Evolutionary conservation across 352 stramenopile species (phyloP).

Genomic region (Phytophthora multivora): DNA sequence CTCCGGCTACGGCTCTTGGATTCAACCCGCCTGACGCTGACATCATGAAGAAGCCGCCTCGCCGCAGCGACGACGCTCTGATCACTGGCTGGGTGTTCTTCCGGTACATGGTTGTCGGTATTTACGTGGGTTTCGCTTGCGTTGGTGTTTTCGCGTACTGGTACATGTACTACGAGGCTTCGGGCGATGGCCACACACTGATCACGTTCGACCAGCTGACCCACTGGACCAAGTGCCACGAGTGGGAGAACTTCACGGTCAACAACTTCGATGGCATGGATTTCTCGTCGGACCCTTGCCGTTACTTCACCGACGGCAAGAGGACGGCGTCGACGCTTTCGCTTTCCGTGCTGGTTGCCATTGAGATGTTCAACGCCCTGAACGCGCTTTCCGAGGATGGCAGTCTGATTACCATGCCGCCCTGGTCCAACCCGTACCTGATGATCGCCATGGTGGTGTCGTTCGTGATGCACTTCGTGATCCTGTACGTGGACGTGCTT

Average conservation of each 20-base stretch:
- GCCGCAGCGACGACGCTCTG: conserved; percentile 96
- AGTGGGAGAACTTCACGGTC: conserved; percentile 92
- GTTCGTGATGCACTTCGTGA: conserved; percentile 94
- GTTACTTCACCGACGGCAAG: conserved; percentile 94
- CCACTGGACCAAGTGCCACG: conserved; percentile 90
- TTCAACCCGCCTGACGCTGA: conserved; percentile 99
- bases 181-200: conserved; percentile 91
- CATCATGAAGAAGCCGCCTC: conserved; percentile 97
- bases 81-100: conserved; percentile 98
- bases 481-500: conserved; percentile 94
- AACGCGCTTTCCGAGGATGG: conserved; percentile 94
- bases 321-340: conserved; percentile 92
- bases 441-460: conserved; percentile 93
- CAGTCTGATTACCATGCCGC: conserved; percentile 92
- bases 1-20: conserved; percentile 96
- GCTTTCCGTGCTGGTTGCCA: conserved; percentile 93
- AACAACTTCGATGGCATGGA: conserved; percentile 92
- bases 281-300: conserved; percentile 90
- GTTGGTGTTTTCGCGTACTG: conserved; percentile 94
- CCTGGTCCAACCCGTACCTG: conserved; percentile 94
- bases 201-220: conserved; percentile 91
- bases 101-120: conserved; percentile 96
- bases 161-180: conserved; percentile 93
- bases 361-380: conserved; percentile 96
- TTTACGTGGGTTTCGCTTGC: conserved; percentile 92